Evolutionary conservation across 768 basidiomycete genomes (phyloP), one percentile per base, ranked within the genome.

Genomic region (Serpula lacrymans): DNA sequence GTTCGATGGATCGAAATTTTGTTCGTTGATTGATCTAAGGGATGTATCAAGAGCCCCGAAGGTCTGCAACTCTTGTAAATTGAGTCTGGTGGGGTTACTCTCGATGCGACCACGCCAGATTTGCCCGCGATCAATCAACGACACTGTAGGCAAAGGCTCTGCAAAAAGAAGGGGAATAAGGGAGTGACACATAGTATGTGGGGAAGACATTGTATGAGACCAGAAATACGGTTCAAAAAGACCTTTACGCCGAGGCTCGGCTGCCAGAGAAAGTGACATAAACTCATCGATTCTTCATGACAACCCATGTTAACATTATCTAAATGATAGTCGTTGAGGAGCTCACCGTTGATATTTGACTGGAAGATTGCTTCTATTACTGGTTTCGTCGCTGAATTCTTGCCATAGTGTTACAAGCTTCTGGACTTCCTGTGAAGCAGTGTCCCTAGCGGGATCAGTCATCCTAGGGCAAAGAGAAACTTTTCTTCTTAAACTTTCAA

Each of bases 201-300:
- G 53, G 27, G 67, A 58, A 2, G 65, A 57, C 18, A 58, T 51
- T 10, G 68, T 46, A 31, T 74, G 71, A 4, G 70, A 65, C 86
- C 86, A 90, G 61, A 82, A 88, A 49, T 82, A 77, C 0, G 86
- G 84, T 47, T 88, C 85, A 41, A 86, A 89, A 2, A 83, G 61
- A 6, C 84, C 84, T 55, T 74, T 80, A n/a, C 80, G 70, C 16
- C 81, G 74, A 6, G 86, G 79, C 51, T 91, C 88, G 12, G 82
- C 78, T 27, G 84, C 78, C 24, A 88, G 58, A 2, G 88, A 90
- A 14, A 88, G 67, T 0, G 83, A 78, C 76, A 82, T 84, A 51
- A 88, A 89, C 45, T 86, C 84, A 18, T 86, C 86, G 45, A 84
- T 64, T 6, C 84, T 88, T 39, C 2, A 16, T 11, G 34, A 46